Base-by-base conservation (phyloP, 352 stramenopile species). In the Plasmopara muralis region DNA sequence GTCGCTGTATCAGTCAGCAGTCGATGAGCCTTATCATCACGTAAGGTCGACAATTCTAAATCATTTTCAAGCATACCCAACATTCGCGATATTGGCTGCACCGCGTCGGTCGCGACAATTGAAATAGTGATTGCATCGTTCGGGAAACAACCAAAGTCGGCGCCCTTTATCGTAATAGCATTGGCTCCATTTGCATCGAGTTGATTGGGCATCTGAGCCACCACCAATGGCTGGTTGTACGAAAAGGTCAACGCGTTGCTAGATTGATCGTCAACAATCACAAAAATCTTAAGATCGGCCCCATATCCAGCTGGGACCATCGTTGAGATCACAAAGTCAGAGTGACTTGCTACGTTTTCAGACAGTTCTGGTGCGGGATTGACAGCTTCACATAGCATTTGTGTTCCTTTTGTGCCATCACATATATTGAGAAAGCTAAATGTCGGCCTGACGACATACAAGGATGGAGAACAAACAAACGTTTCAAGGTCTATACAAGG, bases 131-230 rank as follows among this genome's bases (percentile, higher is more conserved):
- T 83, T 0, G 57, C 69, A 30, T 78, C 50, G 48, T 82, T 81
- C 2, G 75, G 75, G 39, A 83, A 86, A 46, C 75, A 86, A 13
- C 75, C 75, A 47, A 83, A 86, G 58, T 86, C 75, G 30, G 64
- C 72, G 2, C 75, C 75, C 16, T 71, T 68, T 43, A 86, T 86
- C 18, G 74, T 76, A 42, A 86, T 82, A 2, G 64, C 53, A n/a
- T 62, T 80, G 16, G 68, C 70, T 30, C 75, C 73, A 55, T 86
- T 86, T 31, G 75, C 75, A 42, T 86, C 75, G 0, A 68, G 66
- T 45, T 83, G 73, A 43, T 86, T 86, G 6, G 75, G 75, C 68
- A 86, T 83, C 38, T 85, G 74, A 3, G 72, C 58, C 15, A 50
- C 55, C 39, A 85, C 60, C 5, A 85, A 53, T 4, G 74, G 74